Evolutionary conservation across 139 green algal species (phyloP).

Genomic region (Closterium sp.): DNA sequence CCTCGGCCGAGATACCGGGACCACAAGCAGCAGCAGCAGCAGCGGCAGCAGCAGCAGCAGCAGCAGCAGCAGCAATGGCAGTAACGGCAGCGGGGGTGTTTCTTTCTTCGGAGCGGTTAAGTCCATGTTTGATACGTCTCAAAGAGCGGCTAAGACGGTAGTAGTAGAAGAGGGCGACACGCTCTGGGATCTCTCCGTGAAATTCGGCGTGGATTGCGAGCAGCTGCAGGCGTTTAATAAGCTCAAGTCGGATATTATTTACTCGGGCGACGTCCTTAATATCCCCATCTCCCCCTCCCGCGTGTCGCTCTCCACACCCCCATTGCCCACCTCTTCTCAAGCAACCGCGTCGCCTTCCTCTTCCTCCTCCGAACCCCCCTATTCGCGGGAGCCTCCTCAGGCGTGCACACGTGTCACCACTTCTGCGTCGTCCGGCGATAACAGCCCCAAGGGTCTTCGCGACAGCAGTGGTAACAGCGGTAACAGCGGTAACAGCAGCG

Average conservation of each 20-base stretch:
- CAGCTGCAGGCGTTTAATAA: slow-evolving; percentile 40
- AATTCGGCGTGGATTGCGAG: slow-evolving; percentile 39
- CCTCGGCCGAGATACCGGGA: not conserved
- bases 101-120: not conserved
- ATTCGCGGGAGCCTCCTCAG: not conserved
- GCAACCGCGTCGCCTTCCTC: not conserved
- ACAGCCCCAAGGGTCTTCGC: not conserved
- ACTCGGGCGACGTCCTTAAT: slow-evolving; percentile 28
- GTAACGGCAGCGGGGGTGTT: not conserved
- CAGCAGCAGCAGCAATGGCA: no score
- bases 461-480: not conserved
- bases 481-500: not conserved
- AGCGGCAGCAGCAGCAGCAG: no score
- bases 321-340: not conserved
- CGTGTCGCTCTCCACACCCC: not conserved
- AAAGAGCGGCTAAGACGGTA: slow-evolving; percentile 7
- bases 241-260: slow-evolving; percentile 42
- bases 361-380: not conserved
- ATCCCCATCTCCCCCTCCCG: slow-evolving; percentile 5
- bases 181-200: slow-evolving; percentile 23
- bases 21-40: not conserved
- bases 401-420: not conserved
- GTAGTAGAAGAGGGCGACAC: slow-evolving; percentile 41
- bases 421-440: not conserved
- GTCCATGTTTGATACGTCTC: not conserved